Base-by-base conservation (phyloP, 768 basidiomycete genomes). In the Mycena kentingensis region DNA sequence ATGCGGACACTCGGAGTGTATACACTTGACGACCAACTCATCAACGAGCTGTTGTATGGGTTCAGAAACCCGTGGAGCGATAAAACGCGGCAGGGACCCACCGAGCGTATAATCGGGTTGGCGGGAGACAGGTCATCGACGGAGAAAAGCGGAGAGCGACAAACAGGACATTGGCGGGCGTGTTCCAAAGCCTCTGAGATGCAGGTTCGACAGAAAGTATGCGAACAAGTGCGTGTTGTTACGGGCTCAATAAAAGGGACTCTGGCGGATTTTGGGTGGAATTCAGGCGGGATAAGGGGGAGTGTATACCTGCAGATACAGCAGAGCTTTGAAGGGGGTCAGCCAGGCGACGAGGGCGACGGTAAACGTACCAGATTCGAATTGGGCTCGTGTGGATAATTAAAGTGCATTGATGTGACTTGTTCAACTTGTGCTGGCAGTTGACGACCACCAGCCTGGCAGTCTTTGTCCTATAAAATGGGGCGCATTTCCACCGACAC, bases 141-240 rank as follows among this genome's bases (percentile, higher is more conserved):
- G 1, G 72, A 68, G 27, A n/a, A n/a, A n/a, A 95, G 74, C 0
- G 83, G 75, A 13, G 82, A 85, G 19, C 93, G 82, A 69, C 95
- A 93, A 26, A 96, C 83, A 11, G 93, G 93, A 66, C 93, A 96
- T 55, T 85, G 84, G 0, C 78, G 73, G 6, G 84, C 82, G 53
- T 88, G 80, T 12, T 69, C 66, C 3, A 95, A 77, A 0, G 93
- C 88, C 44, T 76, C 74, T n/a, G 72, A 60, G 54, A 94, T 89
- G 63, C 93, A 96, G 26, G 83, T 85, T n/a, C 70, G 70, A 67
- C 93, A 96, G 67, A 95, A 95, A 0, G 91, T 95, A 65, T 93
- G 93, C 53, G 80, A 76, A 61, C 93, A 95, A 7, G 85, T 82
- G 34, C 70, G 77, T 0, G 90, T 85, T 0, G 88, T 88, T 1